Evolutionary conservation across 73 alveolate genomes (phyloP).

Genomic region (Paramecium bursaria): DNA sequence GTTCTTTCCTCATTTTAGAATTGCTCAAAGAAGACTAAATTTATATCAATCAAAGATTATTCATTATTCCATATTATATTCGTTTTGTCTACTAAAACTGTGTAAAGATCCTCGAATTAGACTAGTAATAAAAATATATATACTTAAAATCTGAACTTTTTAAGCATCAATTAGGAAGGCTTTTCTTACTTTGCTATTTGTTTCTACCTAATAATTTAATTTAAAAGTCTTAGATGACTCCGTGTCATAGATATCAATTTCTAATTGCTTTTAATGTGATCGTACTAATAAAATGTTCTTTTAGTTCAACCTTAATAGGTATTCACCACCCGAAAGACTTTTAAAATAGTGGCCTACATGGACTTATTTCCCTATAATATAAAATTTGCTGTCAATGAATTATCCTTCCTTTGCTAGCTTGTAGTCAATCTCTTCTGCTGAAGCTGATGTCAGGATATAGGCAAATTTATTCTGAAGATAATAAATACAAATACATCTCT

Average conservation of each 20-base stretch:
- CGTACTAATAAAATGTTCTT: neutral
- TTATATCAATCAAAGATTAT: slow-evolving; percentile 23
- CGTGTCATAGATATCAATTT: neutral
- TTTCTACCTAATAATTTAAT: neutral
- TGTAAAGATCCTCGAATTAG: slow-evolving; percentile 12
- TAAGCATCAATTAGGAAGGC: slow-evolving; percentile 27
- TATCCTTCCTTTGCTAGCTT: neutral
- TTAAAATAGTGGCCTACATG: neutral
- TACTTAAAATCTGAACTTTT: no score
- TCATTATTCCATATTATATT: slow-evolving; percentile 23
- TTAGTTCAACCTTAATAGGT: slow-evolving; percentile 2
- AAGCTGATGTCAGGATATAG: neutral
- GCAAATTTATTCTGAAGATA: slow-evolving; percentile 25
- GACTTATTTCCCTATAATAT: neutral
- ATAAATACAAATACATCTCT: no score
- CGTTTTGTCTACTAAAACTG: slow-evolving; percentile 15
- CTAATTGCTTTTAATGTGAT: neutral
- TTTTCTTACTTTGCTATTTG: neutral
- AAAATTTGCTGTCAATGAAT: neutral
- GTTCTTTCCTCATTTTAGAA: slow-evolving; percentile 20
- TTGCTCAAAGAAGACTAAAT: slow-evolving; percentile 2
- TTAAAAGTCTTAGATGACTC: neutral
- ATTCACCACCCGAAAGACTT: neutral
- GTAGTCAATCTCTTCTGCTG: neutral
- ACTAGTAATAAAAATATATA: no score